Percentiles rank a stretch among this genome's conserved stretches.
Conservation (phyloP, 2,329 filamentous ascomycete species). For the Xylaria sp. region DNA sequence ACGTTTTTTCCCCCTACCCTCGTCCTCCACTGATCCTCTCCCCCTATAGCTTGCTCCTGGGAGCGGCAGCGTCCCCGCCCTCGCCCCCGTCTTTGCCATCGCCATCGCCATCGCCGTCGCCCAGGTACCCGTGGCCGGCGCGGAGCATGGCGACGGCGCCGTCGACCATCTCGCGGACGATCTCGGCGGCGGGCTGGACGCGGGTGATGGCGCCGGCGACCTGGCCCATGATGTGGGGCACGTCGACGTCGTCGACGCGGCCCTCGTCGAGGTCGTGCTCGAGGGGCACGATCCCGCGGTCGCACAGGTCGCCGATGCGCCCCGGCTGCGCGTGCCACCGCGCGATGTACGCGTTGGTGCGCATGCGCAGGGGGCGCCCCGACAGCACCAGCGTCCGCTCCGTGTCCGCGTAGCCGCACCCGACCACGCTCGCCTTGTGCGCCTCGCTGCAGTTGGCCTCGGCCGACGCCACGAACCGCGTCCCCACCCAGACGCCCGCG, state of each 20-base stretch:
- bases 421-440: conserved; percentile 84
- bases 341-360: conserved; percentile 81
- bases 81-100: no score
- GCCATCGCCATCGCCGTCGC: conserved; percentile 26
- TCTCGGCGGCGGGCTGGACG: conserved; percentile 79
- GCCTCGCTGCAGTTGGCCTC: conserved; percentile 80
- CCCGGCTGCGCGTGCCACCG: conserved; percentile 78
- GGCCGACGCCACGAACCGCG: conserved; percentile 80
- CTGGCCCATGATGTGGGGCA: conserved; percentile 92
- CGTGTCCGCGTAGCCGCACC: conserved; percentile 79
- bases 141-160: conserved; percentile 72
- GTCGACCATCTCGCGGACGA: conserved; percentile 88
- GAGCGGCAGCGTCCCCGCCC: neutral
- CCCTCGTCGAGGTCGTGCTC: conserved; percentile 81
- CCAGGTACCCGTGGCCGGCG: conserved; percentile 62
- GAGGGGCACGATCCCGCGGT: conserved; percentile 77
- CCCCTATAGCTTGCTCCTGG: conserved; percentile 47
- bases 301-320: conserved; percentile 75
- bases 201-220: conserved; percentile 78
- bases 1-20: conserved; percentile 21
- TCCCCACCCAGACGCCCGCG: conserved; percentile 90
- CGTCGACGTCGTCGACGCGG: conserved; percentile 77
- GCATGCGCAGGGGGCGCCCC: conserved; percentile 78
- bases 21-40: conserved; percentile 32
- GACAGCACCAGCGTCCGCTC: conserved; percentile 80